Base-by-base conservation (phyloP, 2,329 filamentous ascomycete genomes). In the Hypoxylon sp. region DNA sequence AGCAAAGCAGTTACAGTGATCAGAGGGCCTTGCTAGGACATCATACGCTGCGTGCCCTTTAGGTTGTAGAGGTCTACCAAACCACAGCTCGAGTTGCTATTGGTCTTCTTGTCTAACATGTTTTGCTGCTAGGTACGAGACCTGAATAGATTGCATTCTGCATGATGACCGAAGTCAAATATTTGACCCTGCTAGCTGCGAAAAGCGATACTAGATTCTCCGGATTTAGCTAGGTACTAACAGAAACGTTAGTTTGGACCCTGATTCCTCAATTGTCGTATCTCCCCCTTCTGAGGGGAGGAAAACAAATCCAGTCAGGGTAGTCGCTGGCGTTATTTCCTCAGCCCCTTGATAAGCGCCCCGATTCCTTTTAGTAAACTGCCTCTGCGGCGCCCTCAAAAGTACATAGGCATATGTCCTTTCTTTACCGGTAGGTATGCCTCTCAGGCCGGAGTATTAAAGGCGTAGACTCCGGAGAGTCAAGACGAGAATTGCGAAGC, bases 401-500 rank as follows among this genome's bases (percentile, higher is more conserved):
- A n/a, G n/a, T n/a, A n/a, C n/a, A n/a, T n/a, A n/a, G n/a, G n/a
- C n/a, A n/a, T n/a, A n/a, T 33, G 3, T 40, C 18, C 30, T 55
- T 62, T 12, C 14, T 26, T 46, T 38, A 52, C 52, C 45, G 42
- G 8, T 26, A 8, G 26, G 46, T 0, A n/a, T n/a, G n/a, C n/a
- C 26, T 6, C 26, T 53, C 48, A 45, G 11, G 16, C 28, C 1
- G 16, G 22, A 12, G n/a, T 24, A 18, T n/a, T 14, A 33, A 9
- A 2, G 26, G 6, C 1, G 16, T 4, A 53, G 5, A 12, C 38
- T 42, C 20, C 20, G 26, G 14, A 63, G 8, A 20, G 24, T 48
- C 48, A 40, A 63, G 40, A 57, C 9, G 2, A 54, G 20, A 20
- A 63, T 12, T 3, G 26, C 53, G 11, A 50, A 6, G 4, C 46